Conservation (phyloP, 148 eudicot genomes). For the Rhododendron molle region DNA sequence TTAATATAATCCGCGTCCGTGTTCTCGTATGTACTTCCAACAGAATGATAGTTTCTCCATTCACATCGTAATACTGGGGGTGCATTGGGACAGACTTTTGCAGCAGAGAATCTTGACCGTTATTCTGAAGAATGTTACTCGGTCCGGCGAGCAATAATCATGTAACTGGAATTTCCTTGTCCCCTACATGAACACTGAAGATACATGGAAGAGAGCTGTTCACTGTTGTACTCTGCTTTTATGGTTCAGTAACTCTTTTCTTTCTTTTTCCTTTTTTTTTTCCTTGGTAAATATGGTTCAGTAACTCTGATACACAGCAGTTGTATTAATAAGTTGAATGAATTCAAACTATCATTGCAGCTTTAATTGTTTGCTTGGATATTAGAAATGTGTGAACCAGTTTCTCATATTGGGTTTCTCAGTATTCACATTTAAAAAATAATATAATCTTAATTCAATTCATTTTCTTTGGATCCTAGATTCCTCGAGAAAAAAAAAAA, state of each 20-base stretch:
- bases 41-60: background rate
- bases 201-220: background rate
- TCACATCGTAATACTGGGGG: background rate
- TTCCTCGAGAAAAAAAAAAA: background rate
- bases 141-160: slow-evolving; percentile 4
- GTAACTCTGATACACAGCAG: background rate
- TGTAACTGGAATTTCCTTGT: background rate
- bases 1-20: background rate
- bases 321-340: background rate
- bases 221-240: background rate
- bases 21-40: background rate
- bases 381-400: background rate
- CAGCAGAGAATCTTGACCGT: background rate
- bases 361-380: background rate
- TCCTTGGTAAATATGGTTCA: background rate
- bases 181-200: background rate
- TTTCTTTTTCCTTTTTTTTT: no score
- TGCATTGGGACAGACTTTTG: background rate
- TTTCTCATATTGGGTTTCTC: background rate
- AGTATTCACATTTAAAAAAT: background rate
- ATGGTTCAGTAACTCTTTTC: background rate
- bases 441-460: background rate
- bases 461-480: background rate
- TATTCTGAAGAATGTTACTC: background rate
- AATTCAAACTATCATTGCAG: background rate